Conservation (phyloP, 345 rosid genomes). For the Microcos paniculata region DNA sequence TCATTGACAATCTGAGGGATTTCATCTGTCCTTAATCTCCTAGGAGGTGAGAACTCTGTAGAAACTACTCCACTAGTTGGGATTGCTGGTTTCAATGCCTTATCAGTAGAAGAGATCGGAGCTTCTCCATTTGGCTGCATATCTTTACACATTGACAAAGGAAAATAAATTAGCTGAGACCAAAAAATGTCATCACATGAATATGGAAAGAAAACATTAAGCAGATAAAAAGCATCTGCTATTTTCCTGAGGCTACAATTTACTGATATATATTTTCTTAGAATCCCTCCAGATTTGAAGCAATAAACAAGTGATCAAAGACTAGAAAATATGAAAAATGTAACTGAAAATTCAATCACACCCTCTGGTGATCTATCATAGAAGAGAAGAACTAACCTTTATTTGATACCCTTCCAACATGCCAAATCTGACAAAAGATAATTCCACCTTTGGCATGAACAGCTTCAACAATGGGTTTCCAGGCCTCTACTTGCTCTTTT, state of each 20-base stretch:
- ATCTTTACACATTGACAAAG: conserved; percentile 21
- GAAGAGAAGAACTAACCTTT: conserved; percentile 23
- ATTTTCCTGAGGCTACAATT: too few species aligned
- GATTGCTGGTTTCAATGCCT: conserved; percentile 42
- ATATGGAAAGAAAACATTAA: too few species aligned
- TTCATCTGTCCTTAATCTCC: conserved; percentile 53
- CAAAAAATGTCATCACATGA: too few species aligned
- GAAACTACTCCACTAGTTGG: conserved; percentile 42
- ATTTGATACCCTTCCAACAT: conserved; percentile 68
- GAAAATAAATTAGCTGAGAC: background rate
- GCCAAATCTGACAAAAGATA: conserved; percentile 76
- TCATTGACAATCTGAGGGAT: conserved; percentile 63
- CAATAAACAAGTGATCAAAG: background rate
- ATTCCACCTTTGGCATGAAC: conserved; percentile 75
- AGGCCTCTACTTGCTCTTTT: conserved; percentile 76
- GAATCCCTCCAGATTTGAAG: too few species aligned
- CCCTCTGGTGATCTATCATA: too few species aligned
- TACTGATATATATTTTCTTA: too few species aligned
- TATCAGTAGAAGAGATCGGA: conserved; percentile 58
- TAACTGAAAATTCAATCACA: too few species aligned
- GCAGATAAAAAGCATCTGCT: too few species aligned
- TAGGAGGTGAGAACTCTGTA: conserved; percentile 47
- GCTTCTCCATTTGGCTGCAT: conserved; percentile 64
- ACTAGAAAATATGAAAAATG: too few species aligned
- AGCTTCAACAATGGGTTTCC: conserved; percentile 86